Base-by-base conservation (phyloP, 192 early-diverging fungal genomes). In the Irineochytrium annulatum region DNA sequence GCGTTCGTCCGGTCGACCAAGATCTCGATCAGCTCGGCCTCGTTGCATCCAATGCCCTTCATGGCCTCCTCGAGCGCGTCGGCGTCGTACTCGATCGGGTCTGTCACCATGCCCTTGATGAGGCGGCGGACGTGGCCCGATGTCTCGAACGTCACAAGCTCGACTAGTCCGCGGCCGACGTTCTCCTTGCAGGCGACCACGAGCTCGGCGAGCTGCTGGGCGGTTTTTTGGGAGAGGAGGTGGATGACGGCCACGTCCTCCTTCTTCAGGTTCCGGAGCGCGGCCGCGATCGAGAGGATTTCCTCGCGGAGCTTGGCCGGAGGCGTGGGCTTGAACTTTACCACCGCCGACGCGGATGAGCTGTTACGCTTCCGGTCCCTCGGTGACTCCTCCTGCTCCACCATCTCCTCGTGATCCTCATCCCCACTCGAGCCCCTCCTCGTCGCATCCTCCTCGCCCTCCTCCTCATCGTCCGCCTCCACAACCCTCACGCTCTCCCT, bases 1-100 rank as follows among this genome's bases (percentile, higher is more conserved):
- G 55, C 57, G 55, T 75, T 76, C 44, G 77, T 71, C n/a, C 76
- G 60, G n/a, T 77, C 77, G 29, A 67, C 69, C n/a, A 79, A 37
- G 14, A 77, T 70, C 53, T 79, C 77, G 22, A 78, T 67, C 37
- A 78, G 39, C 11, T 56, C 65, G 45, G 80, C 77, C 54, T 78
- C 75, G 57, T 77, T 65, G 1, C 69, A 78, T 1, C 73, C 73
- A 5, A 77, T 14, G 3, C 75, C 75, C 19, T 56, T 60, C 58
- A 73, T 68, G 1, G 71, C 65, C 39, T 73, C 61, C 20, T 60
- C 26, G 34, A 73, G 22, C 19, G 28, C 24, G 27, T 44, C 44
- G 29, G 65, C 71, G 45, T 73, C 71, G 46, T 49, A 49, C 11
- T 49, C 46, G 46, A 49, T 8, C 17, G 46, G 46, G 26, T 8